Evolutionary conservation across 2,329 filamentous ascomycete genomes (phyloP).

Genomic region (Microdochium nivale): DNA sequence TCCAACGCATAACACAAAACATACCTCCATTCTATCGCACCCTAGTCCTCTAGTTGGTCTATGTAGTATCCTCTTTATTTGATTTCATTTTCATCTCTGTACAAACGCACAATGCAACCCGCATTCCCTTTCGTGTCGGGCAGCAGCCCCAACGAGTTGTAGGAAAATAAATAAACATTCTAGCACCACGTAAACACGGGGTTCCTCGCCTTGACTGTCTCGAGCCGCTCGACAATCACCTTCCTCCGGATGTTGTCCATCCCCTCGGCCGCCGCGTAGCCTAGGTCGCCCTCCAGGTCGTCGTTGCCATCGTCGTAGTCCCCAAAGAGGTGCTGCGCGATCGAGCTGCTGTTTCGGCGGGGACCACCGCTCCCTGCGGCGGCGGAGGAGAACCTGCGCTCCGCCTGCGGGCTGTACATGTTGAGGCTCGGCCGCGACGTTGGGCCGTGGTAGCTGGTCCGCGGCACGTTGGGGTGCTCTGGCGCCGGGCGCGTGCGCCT

Average conservation of each 20-base stretch:
- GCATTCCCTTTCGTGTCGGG: no score
- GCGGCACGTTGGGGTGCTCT: slow-evolving; percentile 1
- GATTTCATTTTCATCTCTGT: no score
- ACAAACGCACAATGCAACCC: no score
- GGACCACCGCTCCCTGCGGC: slow-evolving; percentile 28
- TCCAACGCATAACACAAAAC: no score
- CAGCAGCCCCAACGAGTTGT: no score
- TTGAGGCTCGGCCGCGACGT: slow-evolving; percentile 27
- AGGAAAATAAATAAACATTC: slow-evolving; percentile 12
- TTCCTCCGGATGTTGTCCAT: slow-evolving; percentile 87
- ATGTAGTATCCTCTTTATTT: no score
- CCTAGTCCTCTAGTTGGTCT: no score
- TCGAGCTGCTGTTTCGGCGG: slow-evolving; percentile 38
- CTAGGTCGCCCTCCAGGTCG: slow-evolving; percentile 83
- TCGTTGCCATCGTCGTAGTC: slow-evolving; percentile 49
- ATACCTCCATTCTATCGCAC: no score
- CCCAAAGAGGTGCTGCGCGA: slow-evolving; percentile 44
- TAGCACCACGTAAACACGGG: slow-evolving; percentile 98
- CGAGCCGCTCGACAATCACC: slow-evolving; percentile 92
- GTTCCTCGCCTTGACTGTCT: slow-evolving; percentile 91
- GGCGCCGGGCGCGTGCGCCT: neutral
- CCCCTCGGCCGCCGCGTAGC: slow-evolving; percentile 87
- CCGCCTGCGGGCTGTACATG: slow-evolving; percentile 35
- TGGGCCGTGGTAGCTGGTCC: slow-evolving; percentile 32
- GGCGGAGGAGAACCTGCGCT: slow-evolving; percentile 46